Evolutionary conservation across 495 filamentous ascomycete genomes (phyloP).

Genomic region (Aspergillus nanangensis): DNA sequence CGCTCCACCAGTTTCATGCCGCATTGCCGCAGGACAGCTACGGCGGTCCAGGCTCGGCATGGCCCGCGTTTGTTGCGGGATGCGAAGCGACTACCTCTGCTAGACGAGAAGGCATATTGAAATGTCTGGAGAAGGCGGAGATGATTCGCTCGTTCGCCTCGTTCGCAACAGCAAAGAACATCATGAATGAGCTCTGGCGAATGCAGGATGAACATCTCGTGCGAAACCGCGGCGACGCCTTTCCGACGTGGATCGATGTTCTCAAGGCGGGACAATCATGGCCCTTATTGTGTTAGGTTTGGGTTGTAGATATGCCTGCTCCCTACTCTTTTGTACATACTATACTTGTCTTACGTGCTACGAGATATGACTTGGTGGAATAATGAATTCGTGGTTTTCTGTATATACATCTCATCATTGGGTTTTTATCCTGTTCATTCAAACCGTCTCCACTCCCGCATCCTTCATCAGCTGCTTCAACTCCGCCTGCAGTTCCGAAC

Average conservation of each 20-base stretch:
- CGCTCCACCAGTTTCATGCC: conserved; percentile 19
- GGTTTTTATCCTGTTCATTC: background rate
- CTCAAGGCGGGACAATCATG: too few relatives aligned
- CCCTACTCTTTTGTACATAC: too few relatives aligned
- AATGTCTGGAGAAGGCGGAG: conserved; percentile 20
- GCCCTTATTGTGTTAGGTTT: too few relatives aligned
- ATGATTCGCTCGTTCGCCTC: conserved; percentile 19
- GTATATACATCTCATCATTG: too few relatives aligned
- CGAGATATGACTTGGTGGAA: too few relatives aligned
- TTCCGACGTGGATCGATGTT: conserved; percentile 28
- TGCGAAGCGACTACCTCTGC: conserved; percentile 23
- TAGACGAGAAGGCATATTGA: conserved; percentile 18
- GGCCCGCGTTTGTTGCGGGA: conserved; percentile 33
- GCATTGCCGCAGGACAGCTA: conserved; percentile 11
- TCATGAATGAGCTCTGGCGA: conserved; percentile 25
- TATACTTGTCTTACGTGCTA: too few relatives aligned
- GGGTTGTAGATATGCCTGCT: too few relatives aligned
- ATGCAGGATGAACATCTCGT: conserved; percentile 26
- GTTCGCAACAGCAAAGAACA: conserved; percentile 18
- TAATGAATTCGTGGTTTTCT: too few relatives aligned
- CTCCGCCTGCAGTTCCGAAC: conserved; percentile 19
- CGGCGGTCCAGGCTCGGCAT: conserved; percentile 24
- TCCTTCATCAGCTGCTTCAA: conserved; percentile 22
- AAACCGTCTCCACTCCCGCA: conserved; percentile 31
- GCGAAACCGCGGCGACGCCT: conserved; percentile 15